phyloP scores from a whole-genome alignment of 441 rosid species.

The Eutrema salsugineum region DNA sequence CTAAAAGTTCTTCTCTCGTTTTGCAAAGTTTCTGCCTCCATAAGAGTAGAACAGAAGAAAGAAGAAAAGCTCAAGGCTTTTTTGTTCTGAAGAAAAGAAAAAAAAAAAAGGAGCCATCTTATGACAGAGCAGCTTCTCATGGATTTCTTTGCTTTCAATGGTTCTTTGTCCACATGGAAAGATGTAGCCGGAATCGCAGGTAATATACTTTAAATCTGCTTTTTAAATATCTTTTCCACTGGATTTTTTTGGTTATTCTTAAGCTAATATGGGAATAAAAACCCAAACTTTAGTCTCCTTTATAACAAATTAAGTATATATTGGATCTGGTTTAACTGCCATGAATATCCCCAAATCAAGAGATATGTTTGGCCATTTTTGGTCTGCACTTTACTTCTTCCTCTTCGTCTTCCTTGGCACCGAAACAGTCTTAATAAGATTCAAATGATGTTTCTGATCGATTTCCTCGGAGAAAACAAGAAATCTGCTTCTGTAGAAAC shows the following conservation, averaged over 20 bases:
- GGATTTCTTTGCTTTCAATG: conserved; percentile 29
- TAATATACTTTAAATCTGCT: conserved; percentile 12
- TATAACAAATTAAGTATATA: background rate
- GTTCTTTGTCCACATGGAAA: conserved; percentile 31
- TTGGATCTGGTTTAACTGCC: conserved; percentile 2
- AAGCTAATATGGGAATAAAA: background rate
- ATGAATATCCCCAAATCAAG: conserved; percentile 11
- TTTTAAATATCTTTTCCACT: background rate
- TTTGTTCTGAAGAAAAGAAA: background rate
- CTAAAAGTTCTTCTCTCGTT: background rate
- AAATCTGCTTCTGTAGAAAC: background rate
- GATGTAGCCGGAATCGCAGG: conserved; percentile 87
- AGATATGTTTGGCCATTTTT: background rate
- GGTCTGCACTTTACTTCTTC: background rate
- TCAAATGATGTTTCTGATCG: background rate
- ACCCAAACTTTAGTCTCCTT: background rate
- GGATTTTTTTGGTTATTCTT: background rate
- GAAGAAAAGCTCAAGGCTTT: background rate
- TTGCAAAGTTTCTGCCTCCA: background rate
- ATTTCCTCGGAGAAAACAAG: background rate
- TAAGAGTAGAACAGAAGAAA: conserved; percentile 15
- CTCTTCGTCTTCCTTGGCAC: background rate
- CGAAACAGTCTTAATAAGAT: background rate
- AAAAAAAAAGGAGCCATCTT: background rate
- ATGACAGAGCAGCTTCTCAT: conserved; percentile 28